These are phyloP conservation scores for Cetraspora pellucida DNA, from an alignment of 192 early-diverging fungal species.

Conservation along the genomic window DNA sequence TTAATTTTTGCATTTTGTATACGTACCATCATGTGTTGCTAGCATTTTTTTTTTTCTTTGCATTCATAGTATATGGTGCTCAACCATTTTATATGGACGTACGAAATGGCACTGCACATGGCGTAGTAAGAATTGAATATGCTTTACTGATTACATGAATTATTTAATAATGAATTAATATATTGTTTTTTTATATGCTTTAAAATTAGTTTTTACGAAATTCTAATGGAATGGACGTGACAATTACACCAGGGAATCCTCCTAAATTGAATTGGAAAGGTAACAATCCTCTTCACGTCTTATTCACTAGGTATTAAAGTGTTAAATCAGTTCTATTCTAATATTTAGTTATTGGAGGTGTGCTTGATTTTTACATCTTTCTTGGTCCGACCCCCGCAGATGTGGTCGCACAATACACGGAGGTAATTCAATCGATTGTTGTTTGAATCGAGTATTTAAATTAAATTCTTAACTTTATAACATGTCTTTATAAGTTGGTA, in stretches of 20 bases:
- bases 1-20: slow-evolving; percentile 18
- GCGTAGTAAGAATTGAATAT: slow-evolving; percentile 30
- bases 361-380: slow-evolving; percentile 67
- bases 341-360: slow-evolving; percentile 67
- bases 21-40: slow-evolving; percentile 34
- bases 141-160: background rate
- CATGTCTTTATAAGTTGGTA: slow-evolving; percentile 26
- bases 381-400: slow-evolving; percentile 45
- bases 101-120: slow-evolving; percentile 48
- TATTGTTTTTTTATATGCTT: background rate
- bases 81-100: slow-evolving; percentile 71
- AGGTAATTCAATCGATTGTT: slow-evolving; percentile 38
- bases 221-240: slow-evolving; percentile 71
- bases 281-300: background rate
- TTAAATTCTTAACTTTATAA: background rate
- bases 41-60: background rate
- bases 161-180: background rate
- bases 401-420: slow-evolving; percentile 61
- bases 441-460: background rate
- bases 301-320: too few species aligned
- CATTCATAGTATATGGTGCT: slow-evolving; percentile 53
- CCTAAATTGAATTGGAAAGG: slow-evolving; percentile 35
- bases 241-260: slow-evolving; percentile 22
- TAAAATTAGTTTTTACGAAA: slow-evolving; percentile 52
- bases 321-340: slow-evolving; percentile 23